These are phyloP conservation scores for Phialophora expanda DNA, from an alignment of 2,329 filamentous ascomycete genomes.

Conservation along the genomic window DNA sequence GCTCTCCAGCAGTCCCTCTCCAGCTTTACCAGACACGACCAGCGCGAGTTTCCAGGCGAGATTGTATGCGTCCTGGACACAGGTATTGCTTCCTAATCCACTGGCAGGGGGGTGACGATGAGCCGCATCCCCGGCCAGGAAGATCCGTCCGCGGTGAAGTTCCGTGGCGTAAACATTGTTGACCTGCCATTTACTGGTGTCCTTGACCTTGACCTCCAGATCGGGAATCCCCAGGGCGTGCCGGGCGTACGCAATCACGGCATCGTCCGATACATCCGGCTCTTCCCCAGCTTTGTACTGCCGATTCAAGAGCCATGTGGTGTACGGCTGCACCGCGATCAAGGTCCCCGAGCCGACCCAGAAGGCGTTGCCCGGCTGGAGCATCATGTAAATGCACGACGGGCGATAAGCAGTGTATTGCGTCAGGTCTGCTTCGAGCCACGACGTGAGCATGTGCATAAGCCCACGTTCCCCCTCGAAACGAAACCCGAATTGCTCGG, in stretches of 20 bases:
- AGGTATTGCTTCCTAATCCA: constrained; percentile 42
- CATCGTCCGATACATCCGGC: constrained; percentile 4
- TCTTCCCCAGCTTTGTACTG: constrained; percentile 25
- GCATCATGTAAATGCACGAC: constrained; percentile 20
- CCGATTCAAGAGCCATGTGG: constrained; percentile 41
- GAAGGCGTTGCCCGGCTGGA: constrained; percentile 19
- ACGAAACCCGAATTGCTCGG: constrained; percentile 4
- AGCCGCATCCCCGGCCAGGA: constrained; percentile 45
- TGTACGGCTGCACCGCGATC: constrained; percentile 45
- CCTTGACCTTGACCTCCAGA: constrained; percentile 40
- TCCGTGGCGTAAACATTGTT: constrained; percentile 40
- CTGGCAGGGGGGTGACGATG: constrained; percentile 43
- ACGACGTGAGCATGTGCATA: constrained; percentile 22
- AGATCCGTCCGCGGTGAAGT: constrained; percentile 43
- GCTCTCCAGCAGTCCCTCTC: constrained; percentile 43
- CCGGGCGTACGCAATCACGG: constrained; percentile 33
- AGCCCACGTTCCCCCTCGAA: constrained; percentile 18
- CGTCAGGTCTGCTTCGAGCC: constrained; percentile 18
- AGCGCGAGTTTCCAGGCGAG: constrained; percentile 52
- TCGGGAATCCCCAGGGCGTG: constrained; percentile 41
- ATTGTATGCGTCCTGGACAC: too few relatives aligned
- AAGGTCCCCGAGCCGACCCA: constrained; percentile 36
- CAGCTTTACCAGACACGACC: constrained; percentile 41
- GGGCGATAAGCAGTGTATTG: constrained; percentile 21
- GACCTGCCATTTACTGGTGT: constrained; percentile 40